phyloP scores from a whole-genome alignment of 441 rosid genomes.

The Pelargonium australe region DNA sequence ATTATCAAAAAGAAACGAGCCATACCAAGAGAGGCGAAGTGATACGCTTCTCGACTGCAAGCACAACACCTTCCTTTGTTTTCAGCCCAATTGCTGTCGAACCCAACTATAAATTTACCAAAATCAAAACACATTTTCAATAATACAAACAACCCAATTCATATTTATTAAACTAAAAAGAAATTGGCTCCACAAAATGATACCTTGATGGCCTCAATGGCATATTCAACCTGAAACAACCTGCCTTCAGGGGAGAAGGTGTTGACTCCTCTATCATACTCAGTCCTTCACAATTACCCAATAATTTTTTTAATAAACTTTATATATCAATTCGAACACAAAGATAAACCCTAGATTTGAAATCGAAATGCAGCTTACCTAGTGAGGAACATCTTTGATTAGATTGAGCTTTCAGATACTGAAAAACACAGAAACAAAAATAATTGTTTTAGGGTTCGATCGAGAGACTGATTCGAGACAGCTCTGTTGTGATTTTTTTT shows the following conservation, averaged over 20 bases:
- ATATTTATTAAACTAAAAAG: not conserved
- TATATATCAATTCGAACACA: not conserved
- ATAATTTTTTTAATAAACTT: conserved; percentile 1
- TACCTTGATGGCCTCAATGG: conserved; percentile 98
- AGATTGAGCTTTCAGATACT: conserved; percentile 1
- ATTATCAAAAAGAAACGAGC: not conserved
- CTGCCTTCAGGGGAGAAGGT: conserved; percentile 98
- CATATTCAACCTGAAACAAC: conserved; percentile 93
- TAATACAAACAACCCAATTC: conserved; percentile 7
- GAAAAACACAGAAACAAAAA: not conserved
- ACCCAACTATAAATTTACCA: conserved; percentile 55
- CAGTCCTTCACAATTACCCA: conserved; percentile 48
- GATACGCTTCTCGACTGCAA: conserved; percentile 96
- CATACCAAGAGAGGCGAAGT: conserved; percentile 83
- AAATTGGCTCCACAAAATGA: not conserved
- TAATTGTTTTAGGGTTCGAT: conserved; percentile 3
- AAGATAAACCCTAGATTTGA: conserved; percentile 1
- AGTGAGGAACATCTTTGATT: conserved; percentile 23
- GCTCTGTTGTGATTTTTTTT: not conserved
- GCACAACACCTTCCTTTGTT: conserved; percentile 95
- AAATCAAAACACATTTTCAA: conserved; percentile 1
- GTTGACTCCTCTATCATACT: conserved; percentile 98
- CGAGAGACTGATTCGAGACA: conserved; percentile 5
- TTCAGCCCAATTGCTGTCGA: conserved; percentile 94
- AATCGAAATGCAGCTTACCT: conserved; percentile 18